A percentile compares a stretch with the other conserved stretches of the same genome.
phyloP scores from a whole-genome alignment of 257 asterid species.

The Buddleja alternifolia region DNA sequence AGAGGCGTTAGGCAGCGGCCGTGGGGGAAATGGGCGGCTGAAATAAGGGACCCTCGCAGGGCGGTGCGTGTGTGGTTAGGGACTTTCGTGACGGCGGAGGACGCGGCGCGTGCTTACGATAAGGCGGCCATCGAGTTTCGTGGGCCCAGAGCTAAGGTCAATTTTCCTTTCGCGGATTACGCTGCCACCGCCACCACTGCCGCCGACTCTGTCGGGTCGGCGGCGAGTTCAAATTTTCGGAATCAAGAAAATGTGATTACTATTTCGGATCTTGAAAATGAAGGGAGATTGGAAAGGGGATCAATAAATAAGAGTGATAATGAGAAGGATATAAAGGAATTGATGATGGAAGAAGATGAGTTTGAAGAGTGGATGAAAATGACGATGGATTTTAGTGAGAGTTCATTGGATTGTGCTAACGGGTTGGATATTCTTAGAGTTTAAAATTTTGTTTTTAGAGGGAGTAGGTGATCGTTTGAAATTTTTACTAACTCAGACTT shows the following conservation, averaged over 20 bases:
- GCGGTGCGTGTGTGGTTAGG: slow-evolving; percentile 76
- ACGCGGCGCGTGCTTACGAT: slow-evolving; percentile 66
- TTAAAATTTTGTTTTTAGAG: too few relatives aligned
- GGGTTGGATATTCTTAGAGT: background rate
- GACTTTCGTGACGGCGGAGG: slow-evolving; percentile 59
- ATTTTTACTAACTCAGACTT: too few relatives aligned
- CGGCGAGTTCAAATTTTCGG: background rate
- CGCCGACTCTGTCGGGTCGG: background rate
- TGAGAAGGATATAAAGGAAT: slow-evolving; percentile 37
- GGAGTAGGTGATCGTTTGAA: too few relatives aligned
- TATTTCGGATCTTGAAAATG: background rate
- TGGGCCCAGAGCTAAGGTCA: slow-evolving; percentile 64
- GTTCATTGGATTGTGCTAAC: slow-evolving; percentile 12
- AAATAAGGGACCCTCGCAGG: slow-evolving; percentile 50
- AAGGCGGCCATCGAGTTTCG: slow-evolving; percentile 62
- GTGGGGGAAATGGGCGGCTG: slow-evolving; percentile 28
- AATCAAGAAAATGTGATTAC: background rate
- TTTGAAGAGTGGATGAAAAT: slow-evolving; percentile 19
- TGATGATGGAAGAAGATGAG: slow-evolving; percentile 41
- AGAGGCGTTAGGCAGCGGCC: slow-evolving; percentile 34
- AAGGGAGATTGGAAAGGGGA: slow-evolving; percentile 18
- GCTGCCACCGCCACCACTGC: background rate
- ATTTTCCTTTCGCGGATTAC: slow-evolving; percentile 56
- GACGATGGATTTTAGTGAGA: background rate
- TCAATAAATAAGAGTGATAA: slow-evolving; percentile 12